Conservation (phyloP, 1,139 yeast species). For the Entelexis paramagnoliae region DNA sequence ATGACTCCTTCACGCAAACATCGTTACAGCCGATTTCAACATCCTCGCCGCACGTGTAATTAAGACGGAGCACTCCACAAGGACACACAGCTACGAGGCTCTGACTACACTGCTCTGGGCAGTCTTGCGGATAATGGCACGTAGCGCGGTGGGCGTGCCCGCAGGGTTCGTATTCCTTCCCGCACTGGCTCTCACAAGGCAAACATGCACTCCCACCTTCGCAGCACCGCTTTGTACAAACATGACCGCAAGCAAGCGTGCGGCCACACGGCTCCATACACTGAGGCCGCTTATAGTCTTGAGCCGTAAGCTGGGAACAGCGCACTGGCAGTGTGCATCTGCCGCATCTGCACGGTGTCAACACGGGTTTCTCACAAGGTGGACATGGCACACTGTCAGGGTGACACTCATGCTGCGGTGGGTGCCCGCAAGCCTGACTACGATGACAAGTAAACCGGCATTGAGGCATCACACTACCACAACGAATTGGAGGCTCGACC, state of each 20-base stretch:
- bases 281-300: not conserved
- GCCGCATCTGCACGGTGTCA: conserved; percentile 18
- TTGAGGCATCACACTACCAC: conserved; percentile 19
- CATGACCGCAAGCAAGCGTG: conserved; percentile 9
- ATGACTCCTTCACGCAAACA: conserved; percentile 19
- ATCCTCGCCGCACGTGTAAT: conserved; percentile 23
- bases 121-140: conserved; percentile 14
- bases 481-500: conserved; percentile 21
- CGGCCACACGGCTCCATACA: conserved; percentile 9
- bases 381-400: conserved; percentile 14
- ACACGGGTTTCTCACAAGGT: conserved; percentile 15
- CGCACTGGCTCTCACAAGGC: conserved; percentile 13
- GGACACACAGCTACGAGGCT: conserved; percentile 17
- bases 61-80: conserved; percentile 16
- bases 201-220: conserved; percentile 4
- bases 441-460: conserved; percentile 17
- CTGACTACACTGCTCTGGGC: conserved; percentile 16
- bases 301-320: conserved; percentile 6
- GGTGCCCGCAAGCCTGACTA: conserved; percentile 20
- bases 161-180: not conserved
- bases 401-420: conserved; percentile 21
- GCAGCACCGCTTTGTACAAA: conserved; percentile 3
- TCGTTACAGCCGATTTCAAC: conserved; percentile 24
- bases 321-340: conserved; percentile 5
- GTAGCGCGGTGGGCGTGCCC: conserved; percentile 7